Base-by-base conservation (phyloP, 331 rosid genomes). In the Malus hybrid region DNA sequence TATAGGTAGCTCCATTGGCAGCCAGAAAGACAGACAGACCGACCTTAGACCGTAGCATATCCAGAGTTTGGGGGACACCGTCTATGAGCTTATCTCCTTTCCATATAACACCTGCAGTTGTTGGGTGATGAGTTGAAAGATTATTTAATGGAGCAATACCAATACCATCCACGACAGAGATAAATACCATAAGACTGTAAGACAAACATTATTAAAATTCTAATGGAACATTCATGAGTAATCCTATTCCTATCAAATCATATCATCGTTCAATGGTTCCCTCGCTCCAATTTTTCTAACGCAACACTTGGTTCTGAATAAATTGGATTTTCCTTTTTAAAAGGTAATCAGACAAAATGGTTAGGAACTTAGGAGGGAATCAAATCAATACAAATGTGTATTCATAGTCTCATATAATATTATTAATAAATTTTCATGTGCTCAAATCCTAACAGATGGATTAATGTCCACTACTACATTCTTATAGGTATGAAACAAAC, bases 31-130 rank as follows among this genome's bases (percentile, higher is more conserved):
- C 61, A 39, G 46, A 62, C 61, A 70, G 73, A 81, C 87, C 73
- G 70, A 92, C 99, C 99, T 95, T 95, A 65, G 97, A 79, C 3
- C 98, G 91, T 65, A 95, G 97, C 93, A 95, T 32, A 70, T 95
- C 99, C 76, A 95, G 93, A 4, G 99, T 95, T 78, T 88, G 91
- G 16, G 99, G 98, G 65, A 95, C 98, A 76, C 99, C 98, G 73
- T 83, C 96, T 52, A 95, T 95, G 46, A 95, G 91, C 42, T 83
- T 95, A 68, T 95, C 99, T 56, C 99, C 99, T 81, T 95, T 92
- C 99, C 99, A 95, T 86, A 95, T 95, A 83, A 95, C 99, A 67
- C 99, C 99, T 95, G 86, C 83, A 81, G 73, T 77, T 33, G n/a
- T 85, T 44, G 36, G 33, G 69, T 65, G 67, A 34, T 55, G 67